These are phyloP conservation scores for Pleurotus tuoliensis DNA, from an alignment of 768 basidiomycete species.

Conservation along the genomic window DNA sequence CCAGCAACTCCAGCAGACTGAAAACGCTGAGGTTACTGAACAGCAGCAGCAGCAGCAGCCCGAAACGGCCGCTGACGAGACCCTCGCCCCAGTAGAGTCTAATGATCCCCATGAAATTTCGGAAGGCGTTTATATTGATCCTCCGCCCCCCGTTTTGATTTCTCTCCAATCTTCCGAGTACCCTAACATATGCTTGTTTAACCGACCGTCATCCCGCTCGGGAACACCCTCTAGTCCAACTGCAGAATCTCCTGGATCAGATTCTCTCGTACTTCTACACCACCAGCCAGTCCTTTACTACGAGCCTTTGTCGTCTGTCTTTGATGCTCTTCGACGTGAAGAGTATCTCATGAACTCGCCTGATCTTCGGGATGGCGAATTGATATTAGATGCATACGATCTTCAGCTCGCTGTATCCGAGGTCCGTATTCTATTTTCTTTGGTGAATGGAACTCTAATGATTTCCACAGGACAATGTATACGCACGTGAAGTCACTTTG, in stretches of 20 bases:
- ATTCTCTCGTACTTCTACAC: conserved; percentile 49
- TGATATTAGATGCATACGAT: conserved; percentile 69
- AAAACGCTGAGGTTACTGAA: no score
- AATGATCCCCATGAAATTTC: conserved; percentile 57
- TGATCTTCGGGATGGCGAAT: conserved; percentile 53
- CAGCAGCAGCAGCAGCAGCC: no score
- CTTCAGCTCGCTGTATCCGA: conserved; percentile 62
- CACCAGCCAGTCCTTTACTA: conserved; percentile 71
- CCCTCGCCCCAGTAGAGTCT: background rate
- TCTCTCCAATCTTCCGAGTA: conserved; percentile 33
- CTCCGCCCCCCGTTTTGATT: conserved; percentile 66
- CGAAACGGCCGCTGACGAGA: no score
- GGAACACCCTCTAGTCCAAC: conserved; percentile 22
- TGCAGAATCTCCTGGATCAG: conserved; percentile 12
- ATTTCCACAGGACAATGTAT: conserved; percentile 56
- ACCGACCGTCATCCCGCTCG: conserved; percentile 33
- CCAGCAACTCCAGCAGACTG: no score
- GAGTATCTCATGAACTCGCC: conserved; percentile 42
- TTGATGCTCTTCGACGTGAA: conserved; percentile 69
- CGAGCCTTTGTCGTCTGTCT: conserved; percentile 65
- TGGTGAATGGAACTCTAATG: background rate
- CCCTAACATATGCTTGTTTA: conserved; percentile 51
- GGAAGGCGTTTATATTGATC: conserved; percentile 70
- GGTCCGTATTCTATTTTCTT: conserved; percentile 32
- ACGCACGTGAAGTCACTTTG: conserved; percentile 63